Conservation (phyloP, 352 stramenopile species). For the Thalassiosira mediterranea region DNA sequence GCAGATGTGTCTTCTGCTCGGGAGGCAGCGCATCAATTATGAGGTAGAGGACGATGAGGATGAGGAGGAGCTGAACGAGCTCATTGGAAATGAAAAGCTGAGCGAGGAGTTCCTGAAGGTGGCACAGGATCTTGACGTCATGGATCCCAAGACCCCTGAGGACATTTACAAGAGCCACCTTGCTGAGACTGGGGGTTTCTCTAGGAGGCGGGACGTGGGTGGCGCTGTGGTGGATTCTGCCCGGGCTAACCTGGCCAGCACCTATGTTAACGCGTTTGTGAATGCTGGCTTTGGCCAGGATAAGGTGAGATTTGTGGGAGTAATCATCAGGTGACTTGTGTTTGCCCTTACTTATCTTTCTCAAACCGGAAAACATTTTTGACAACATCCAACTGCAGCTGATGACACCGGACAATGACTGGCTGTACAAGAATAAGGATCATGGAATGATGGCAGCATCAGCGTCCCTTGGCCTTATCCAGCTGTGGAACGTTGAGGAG, state of each 20-base stretch:
- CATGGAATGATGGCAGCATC: slow-evolving; percentile 98
- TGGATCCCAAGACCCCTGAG: slow-evolving; percentile 94
- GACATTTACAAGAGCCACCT: slow-evolving; percentile 99
- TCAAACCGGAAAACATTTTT: no score
- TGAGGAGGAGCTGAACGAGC: slow-evolving; percentile 90
- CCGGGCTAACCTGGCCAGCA: slow-evolving; percentile 97
- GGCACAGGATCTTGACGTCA: slow-evolving; percentile 94
- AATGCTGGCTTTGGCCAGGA: slow-evolving; percentile 98
- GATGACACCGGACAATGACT: slow-evolving; percentile 93
- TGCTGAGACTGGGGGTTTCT: slow-evolving; percentile 92
- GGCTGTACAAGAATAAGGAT: slow-evolving; percentile 99
- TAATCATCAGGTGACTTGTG: no score
- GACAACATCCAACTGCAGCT: no score
- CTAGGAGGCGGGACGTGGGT: slow-evolving; percentile 68
- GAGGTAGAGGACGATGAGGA: slow-evolving; percentile 90
- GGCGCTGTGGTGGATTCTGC: slow-evolving; percentile 92
- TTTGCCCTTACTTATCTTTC: no score
- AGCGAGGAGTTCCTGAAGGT: slow-evolving; percentile 96
- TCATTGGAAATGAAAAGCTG: slow-evolving; percentile 96
- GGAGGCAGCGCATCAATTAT: slow-evolving; percentile 92
- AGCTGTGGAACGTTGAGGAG: slow-evolving; percentile 99
- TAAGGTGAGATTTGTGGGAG: slow-evolving; percentile 88
- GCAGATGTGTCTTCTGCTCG: slow-evolving; percentile 97
- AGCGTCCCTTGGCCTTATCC: slow-evolving; percentile 96
- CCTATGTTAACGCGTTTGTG: slow-evolving; percentile 99